Conservation (phyloP, 129 eudicot genomes). For the Sambucus nigra region DNA sequence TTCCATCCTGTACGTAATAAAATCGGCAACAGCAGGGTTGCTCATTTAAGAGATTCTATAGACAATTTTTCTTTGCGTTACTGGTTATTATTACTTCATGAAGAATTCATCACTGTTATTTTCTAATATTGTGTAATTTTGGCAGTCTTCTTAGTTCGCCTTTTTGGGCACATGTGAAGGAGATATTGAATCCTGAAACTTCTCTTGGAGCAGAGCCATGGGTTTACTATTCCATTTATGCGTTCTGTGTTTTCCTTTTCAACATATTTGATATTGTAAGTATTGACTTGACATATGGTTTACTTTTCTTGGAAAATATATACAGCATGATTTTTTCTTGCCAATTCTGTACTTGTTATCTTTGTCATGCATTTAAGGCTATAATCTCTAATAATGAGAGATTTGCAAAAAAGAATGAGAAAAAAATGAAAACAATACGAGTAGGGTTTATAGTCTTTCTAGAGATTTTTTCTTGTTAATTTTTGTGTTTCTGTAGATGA, state of each 20-base stretch:
- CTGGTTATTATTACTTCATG: neutral
- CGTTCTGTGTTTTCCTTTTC: conserved; percentile 81
- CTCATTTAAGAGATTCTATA: neutral
- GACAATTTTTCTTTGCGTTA: neutral
- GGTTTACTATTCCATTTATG: conserved; percentile 81
- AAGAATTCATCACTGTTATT: neutral
- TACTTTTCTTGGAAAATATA: neutral
- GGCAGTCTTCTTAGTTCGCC: conserved; percentile 72
- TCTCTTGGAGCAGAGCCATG: conserved; percentile 84
- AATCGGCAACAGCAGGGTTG: no score
- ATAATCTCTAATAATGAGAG: no score
- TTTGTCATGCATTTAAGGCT: neutral
- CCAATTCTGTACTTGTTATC: no score
- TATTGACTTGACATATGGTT: neutral
- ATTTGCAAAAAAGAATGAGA: no score
- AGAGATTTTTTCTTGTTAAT: no score
- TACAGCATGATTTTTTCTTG: no score
- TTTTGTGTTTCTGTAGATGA: no score
- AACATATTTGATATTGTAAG: conserved; percentile 98
- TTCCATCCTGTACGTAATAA: no score
- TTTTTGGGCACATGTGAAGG: conserved; percentile 61
- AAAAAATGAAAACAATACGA: no score
- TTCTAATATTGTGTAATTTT: conserved; percentile 19
- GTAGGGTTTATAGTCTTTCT: no score
- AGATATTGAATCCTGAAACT: conserved; percentile 74